phyloP scores from a whole-genome alignment of 495 filamentous ascomycete species.

The Penicillium silybi region DNA sequence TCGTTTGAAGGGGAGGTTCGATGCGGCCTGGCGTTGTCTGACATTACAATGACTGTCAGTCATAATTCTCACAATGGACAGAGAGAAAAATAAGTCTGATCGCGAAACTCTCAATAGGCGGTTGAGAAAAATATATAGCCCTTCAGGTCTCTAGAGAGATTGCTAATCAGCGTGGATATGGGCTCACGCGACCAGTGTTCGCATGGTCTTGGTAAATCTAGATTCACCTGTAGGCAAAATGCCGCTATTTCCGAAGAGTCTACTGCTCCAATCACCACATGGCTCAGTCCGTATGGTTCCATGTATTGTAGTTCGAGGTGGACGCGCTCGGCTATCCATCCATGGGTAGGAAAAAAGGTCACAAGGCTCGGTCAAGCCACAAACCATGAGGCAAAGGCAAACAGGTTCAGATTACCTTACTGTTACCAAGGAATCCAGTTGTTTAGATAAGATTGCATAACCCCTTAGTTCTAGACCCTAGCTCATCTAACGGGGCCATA shows the following conservation, averaged over 20 bases:
- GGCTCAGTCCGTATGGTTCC: neutral
- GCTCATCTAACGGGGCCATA: neutral
- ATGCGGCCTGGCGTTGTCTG: neutral
- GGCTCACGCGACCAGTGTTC: neutral
- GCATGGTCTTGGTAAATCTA: neutral
- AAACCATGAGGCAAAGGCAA: neutral
- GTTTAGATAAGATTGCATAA: neutral
- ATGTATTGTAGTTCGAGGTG: too few relatives aligned
- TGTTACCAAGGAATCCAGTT: neutral
- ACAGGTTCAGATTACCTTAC: neutral
- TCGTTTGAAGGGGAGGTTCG: neutral
- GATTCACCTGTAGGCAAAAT: neutral
- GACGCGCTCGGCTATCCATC: neutral
- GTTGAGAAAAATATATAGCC: too few relatives aligned
- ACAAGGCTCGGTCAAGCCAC: neutral
- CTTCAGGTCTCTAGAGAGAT: too few relatives aligned
- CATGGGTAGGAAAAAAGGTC: neutral
- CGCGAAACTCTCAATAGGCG: too few relatives aligned
- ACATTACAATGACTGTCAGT: neutral
- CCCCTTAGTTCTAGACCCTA: neutral
- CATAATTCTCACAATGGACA: neutral
- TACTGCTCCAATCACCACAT: neutral
- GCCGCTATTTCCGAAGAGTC: too few relatives aligned
- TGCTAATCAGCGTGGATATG: too few relatives aligned
- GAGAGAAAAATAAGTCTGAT: too few relatives aligned